phyloP scores from a whole-genome alignment of 2,329 filamentous ascomycete genomes.

The Verticillium isaacii region DNA sequence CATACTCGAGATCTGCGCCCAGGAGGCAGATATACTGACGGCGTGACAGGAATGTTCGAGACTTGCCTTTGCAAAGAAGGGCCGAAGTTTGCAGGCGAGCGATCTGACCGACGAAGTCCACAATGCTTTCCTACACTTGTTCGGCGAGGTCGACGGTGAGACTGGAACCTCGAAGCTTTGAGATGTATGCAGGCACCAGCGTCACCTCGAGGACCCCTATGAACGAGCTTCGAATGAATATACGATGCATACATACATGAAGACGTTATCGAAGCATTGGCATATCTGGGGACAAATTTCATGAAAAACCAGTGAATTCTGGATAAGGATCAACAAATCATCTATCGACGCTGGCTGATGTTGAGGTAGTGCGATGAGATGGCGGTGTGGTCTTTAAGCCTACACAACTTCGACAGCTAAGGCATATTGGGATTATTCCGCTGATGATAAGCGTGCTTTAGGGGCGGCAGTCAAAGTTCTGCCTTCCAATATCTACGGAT shows the following conservation, averaged over 20 bases:
- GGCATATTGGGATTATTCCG: no score
- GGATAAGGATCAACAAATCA: background rate
- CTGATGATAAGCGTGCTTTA: no score
- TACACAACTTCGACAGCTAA: no score
- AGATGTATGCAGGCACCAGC: background rate
- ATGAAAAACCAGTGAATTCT: background rate
- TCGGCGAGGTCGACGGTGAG: slow-evolving; percentile 62
- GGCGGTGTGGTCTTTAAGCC: background rate
- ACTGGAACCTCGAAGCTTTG: slow-evolving; percentile 29
- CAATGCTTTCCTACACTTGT: slow-evolving; percentile 70
- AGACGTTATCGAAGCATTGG: background rate
- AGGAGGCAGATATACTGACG: background rate
- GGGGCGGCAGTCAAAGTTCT: no score
- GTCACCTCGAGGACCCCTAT: no score
- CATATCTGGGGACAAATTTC: background rate
- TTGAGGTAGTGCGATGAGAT: background rate
- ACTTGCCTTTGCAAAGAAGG: slow-evolving; percentile 78
- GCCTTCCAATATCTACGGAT: no score
- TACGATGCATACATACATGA: background rate
- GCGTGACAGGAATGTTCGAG: slow-evolving; percentile 69
- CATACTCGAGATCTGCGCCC: background rate
- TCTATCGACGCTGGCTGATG: no score
- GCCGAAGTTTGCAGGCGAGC: slow-evolving; percentile 84
- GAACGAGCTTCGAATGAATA: background rate
- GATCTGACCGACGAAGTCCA: slow-evolving; percentile 92